A percentile compares a stretch with the other conserved stretches of the same genome.
Conservation (phyloP, 1,284 basidiomycete genomes). For the Ceratobasidium sp. region DNA sequence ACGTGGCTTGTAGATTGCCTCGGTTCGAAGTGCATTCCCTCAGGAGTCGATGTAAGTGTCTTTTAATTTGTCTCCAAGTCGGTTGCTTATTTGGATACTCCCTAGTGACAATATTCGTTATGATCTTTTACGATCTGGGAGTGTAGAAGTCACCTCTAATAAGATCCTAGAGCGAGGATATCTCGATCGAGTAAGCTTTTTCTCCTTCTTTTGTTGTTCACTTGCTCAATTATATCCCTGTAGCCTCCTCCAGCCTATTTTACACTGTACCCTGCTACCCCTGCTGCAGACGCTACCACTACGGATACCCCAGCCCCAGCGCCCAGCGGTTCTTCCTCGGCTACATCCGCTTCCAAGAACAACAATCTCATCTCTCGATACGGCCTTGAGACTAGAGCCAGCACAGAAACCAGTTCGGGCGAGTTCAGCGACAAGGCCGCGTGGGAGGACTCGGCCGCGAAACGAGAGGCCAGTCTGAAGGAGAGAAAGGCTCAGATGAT, state of each 20-base stretch:
- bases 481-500: no score
- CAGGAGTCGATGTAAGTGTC: slow-evolving; percentile 76
- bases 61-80: not conserved
- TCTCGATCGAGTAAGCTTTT: slow-evolving; percentile 72
- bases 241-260: slow-evolving; percentile 80
- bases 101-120: slow-evolving; percentile 81
- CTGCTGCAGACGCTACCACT: slow-evolving; percentile 50
- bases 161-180: slow-evolving; percentile 83
- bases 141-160: slow-evolving; percentile 78
- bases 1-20: slow-evolving; percentile 67
- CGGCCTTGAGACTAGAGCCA: slow-evolving; percentile 67
- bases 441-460: no score
- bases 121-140: slow-evolving; percentile 81
- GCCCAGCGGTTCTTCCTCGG: slow-evolving; percentile 51
- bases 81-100: not conserved
- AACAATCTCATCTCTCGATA: slow-evolving; percentile 74
- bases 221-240: slow-evolving; percentile 40
- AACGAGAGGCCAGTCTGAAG: no score
- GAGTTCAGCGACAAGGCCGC: not conserved
- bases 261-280: slow-evolving; percentile 70
- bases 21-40: slow-evolving; percentile 82
- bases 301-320: slow-evolving; percentile 49
- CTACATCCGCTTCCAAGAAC: slow-evolving; percentile 49
- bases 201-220: not conserved
- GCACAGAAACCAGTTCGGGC: slow-evolving; percentile 49